Base-by-base conservation (phyloP, 176 grass and related monocot species). In the Saccharum spontaneum region DNA sequence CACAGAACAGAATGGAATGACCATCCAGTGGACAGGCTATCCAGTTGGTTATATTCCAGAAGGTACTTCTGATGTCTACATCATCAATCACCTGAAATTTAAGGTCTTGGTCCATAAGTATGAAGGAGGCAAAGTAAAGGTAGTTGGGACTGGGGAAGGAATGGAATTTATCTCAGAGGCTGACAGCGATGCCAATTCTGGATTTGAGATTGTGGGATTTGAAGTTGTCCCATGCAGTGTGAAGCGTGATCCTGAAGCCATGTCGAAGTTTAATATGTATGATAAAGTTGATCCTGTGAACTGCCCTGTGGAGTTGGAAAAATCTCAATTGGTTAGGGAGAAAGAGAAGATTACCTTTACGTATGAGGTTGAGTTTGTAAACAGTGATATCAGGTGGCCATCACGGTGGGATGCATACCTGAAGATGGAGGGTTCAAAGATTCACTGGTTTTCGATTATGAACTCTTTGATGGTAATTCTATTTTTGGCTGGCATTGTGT, bases 401-500 rank as follows among this genome's bases (percentile, higher is more conserved):
- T 96, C 94, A 39, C 72, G 94, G 70, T 96, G 94, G 94, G 94
- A 96, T 65, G 88, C 91, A 33, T 96, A 96, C 82, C 79, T 96
- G 80, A 93, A 89, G 90, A 96, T 96, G 91, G 94, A 96, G 44
- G 94, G 94, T 76, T 80, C 91, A 0, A 93, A 89, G 83, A 90
- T 96, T 73, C 94, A 96, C 65, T 96, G 94, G 94, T 96, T 96
- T 82, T 96, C 94, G 34, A 96, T 96, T 73, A 96, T 96, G 94
- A 96, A 96, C 87, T 93, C 94, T 3, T 79, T 96, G 82, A 96
- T 96, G 94, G 94, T 96, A 26, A 93, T 96, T 85, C 59, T 96
- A 18, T 96, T 96, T 70, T 91, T 96, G 84, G 91, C 94, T 85
- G 94, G 91, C 17, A 91, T 96, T 79, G 91, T 96, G 5, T 96